phyloP scores from a whole-genome alignment of 1,139 yeast genomes.

The Kazachstania sp. region DNA sequence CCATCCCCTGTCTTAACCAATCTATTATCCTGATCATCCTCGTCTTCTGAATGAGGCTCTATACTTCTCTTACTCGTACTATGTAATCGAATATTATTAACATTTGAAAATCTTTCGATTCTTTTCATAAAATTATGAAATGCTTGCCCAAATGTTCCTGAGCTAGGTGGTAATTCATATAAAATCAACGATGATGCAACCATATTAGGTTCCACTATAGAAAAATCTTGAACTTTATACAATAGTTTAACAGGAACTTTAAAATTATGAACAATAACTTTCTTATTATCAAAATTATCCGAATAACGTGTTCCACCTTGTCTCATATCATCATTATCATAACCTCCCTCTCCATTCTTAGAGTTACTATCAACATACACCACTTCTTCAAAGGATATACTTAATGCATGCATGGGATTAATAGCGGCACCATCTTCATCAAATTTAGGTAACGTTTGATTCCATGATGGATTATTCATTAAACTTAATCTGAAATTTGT shows the following conservation, averaged over 20 bases:
- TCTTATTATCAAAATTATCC: constrained; percentile 11
- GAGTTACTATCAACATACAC: constrained; percentile 11
- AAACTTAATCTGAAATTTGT: constrained; percentile 26
- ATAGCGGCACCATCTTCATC: constrained; percentile 7
- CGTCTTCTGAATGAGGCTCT: constrained; percentile 1
- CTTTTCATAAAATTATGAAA: constrained; percentile 27
- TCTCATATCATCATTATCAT: constrained; percentile 4
- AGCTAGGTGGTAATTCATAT: constrained; percentile 23
- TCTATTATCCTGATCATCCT: constrained; percentile 1
- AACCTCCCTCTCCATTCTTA: constrained; percentile 1
- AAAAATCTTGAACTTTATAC: constrained; percentile 23
- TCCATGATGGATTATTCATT: constrained; percentile 26
- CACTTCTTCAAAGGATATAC: constrained; percentile 27
- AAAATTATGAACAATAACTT: constrained; percentile 25
- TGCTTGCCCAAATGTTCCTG: constrained; percentile 26
- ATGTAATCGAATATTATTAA: constrained; percentile 22
- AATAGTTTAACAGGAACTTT: constrained; percentile 28
- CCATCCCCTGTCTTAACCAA: too few species aligned
- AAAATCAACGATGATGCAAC: constrained; percentile 21
- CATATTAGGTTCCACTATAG: constrained; percentile 28
- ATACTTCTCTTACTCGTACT: constrained; percentile 11
- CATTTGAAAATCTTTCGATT: constrained; percentile 26
- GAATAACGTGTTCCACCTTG: constrained; percentile 3
- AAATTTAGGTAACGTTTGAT: constrained; percentile 4
- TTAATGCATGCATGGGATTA: constrained; percentile 24